Percentiles rank a stretch among this genome's conserved stretches.
phyloP scores from a whole-genome alignment of 2,329 filamentous ascomycete species.

The Alternaria consortialis region DNA sequence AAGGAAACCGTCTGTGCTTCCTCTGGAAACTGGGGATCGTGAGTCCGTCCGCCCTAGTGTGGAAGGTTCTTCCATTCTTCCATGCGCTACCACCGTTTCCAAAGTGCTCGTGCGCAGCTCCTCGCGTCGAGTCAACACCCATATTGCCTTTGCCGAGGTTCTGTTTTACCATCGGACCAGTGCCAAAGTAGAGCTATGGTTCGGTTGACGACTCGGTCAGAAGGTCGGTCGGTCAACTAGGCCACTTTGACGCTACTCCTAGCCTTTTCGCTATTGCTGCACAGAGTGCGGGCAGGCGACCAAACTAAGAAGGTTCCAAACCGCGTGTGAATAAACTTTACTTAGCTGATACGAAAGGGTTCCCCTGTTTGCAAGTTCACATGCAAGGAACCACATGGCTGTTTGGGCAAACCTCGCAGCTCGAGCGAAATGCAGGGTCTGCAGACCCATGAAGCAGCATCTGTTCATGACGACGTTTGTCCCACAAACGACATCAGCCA shows the following conservation, averaged over 20 bases:
- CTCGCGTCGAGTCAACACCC: slow-evolving; percentile 13
- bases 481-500: neutral
- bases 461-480: slow-evolving; percentile 7
- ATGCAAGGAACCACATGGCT: slow-evolving; percentile 4
- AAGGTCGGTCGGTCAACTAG: neutral
- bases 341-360: neutral
- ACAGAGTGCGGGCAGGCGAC: slow-evolving; percentile 3
- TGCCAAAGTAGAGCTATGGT: neutral
- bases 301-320: neutral
- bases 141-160: slow-evolving; percentile 4
- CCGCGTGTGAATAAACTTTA: neutral
- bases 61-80: slow-evolving; percentile 26
- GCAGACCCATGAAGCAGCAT: neutral
- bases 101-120: neutral
- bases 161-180: neutral
- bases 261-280: slow-evolving; percentile 1
- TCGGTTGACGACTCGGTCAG: neutral
- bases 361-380: slow-evolving; percentile 1
- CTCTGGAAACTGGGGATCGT: slow-evolving; percentile 12
- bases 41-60: slow-evolving; percentile 4
- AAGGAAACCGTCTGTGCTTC: slow-evolving; percentile 21
- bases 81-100: slow-evolving; percentile 10
- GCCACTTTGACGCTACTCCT: slow-evolving; percentile 3
- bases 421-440: slow-evolving; percentile 10
- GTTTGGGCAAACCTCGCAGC: neutral